A percentile compares a stretch with the other conserved stretches of the same genome.
phyloP scores from a whole-genome alignment of 2,329 filamentous ascomycete genomes.

The Penicillium sp. region DNA sequence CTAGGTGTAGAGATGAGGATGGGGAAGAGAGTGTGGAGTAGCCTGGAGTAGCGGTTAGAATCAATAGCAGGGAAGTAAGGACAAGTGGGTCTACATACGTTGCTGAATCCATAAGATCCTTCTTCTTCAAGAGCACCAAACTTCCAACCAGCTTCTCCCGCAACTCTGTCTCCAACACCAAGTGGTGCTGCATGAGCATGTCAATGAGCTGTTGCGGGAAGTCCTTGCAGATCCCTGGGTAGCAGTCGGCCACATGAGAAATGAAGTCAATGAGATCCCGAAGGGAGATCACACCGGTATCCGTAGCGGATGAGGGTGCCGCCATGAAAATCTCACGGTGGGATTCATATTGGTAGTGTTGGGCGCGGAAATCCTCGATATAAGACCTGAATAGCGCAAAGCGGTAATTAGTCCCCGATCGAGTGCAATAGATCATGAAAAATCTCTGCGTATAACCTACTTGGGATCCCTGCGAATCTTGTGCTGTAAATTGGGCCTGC shows the following conservation, averaged over 20 bases:
- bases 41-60: conserved; percentile 32
- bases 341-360: conserved; percentile 89
- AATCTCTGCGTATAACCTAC: conserved; percentile 46
- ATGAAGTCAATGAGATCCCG: conserved; percentile 92
- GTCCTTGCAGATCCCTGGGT: conserved; percentile 71
- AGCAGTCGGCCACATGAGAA: conserved; percentile 90
- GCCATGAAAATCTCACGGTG: conserved; percentile 89
- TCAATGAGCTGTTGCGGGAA: conserved; percentile 81
- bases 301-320: conserved; percentile 73
- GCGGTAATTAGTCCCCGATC: conserved; percentile 5
- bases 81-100: conserved; percentile 43
- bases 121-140: conserved; percentile 80
- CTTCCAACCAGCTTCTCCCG: conserved; percentile 93
- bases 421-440: not conserved
- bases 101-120: conserved; percentile 85
- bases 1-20: conserved; percentile 89
- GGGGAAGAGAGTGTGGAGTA: conserved; percentile 90
- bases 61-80: not conserved
- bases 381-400: conserved; percentile 63
- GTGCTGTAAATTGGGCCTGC: conserved; percentile 79
- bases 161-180: conserved; percentile 76
- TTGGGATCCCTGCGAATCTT: conserved; percentile 85
- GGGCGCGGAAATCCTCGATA: conserved; percentile 80
- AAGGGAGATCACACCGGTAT: conserved; percentile 77
- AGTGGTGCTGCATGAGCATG: conserved; percentile 79